These are phyloP conservation scores for Fusarium camptoceras DNA, from an alignment of 2,329 filamentous ascomycete species.

Conservation along the genomic window DNA sequence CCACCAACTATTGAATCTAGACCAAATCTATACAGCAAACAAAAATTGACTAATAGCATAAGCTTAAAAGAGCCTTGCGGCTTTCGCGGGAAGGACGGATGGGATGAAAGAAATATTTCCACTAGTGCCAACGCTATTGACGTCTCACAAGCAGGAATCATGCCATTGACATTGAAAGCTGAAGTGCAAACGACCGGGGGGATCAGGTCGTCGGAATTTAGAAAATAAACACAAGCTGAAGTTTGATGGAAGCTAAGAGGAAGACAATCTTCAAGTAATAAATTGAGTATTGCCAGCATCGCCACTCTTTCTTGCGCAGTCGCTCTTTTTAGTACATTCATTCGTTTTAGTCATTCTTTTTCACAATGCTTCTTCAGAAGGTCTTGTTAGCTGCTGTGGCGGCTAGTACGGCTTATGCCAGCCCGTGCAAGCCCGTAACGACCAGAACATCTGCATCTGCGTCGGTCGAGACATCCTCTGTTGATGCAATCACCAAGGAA, in stretches of 20 bases:
- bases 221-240: too few relatives aligned
- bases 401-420: not conserved
- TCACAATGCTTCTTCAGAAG: not conserved
- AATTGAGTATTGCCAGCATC: accelerated
- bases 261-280: too few relatives aligned
- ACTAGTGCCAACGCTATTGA: not conserved
- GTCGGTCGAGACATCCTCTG: accelerated
- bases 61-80: not conserved
- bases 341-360: not conserved
- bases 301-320: not conserved
- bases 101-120: not conserved
- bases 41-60: not conserved
- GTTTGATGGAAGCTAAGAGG: not conserved
- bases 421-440: not conserved
- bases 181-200: not conserved
- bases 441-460: not conserved
- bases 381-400: not conserved
- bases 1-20: not conserved
- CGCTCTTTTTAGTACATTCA: not conserved
- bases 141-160: not conserved
- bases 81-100: not conserved
- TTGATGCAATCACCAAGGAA: accelerated
- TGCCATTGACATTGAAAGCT: not conserved
- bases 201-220: not conserved
- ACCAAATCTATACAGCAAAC: not conserved